These are phyloP conservation scores for Vitis rotundifolia DNA, from an alignment of 164 flowering plant genomes.

Conservation along the genomic window DNA sequence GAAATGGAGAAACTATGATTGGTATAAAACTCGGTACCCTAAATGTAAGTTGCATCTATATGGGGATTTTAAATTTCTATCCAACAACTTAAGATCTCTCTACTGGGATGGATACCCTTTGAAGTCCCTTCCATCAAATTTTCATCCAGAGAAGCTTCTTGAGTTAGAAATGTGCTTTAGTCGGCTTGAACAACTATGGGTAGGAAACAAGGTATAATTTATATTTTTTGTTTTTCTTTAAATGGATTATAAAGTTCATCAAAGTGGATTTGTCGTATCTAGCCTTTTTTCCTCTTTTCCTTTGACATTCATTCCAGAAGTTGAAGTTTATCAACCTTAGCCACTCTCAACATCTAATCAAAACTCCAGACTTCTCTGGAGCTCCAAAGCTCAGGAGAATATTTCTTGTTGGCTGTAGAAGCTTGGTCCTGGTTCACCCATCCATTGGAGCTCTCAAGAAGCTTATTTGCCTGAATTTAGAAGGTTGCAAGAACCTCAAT, in stretches of 20 bases:
- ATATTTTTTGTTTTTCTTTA: neutral
- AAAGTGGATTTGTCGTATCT: neutral
- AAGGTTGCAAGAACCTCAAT: conserved; percentile 11
- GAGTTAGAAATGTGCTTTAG: conserved; percentile 20
- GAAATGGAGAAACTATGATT: too few relatives aligned
- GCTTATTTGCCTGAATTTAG: conserved; percentile 15
- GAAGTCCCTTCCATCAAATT: conserved; percentile 13
- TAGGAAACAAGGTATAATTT: conserved; percentile 8
- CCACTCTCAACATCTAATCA: conserved; percentile 9
- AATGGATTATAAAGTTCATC: neutral
- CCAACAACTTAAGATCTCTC: conserved; percentile 14
- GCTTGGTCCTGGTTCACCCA: conserved; percentile 14
- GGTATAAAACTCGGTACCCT: too few relatives aligned
- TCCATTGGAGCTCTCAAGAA: conserved; percentile 18
- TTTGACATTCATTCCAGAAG: neutral
- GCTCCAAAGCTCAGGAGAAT: conserved; percentile 20
- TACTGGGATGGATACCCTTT: conserved; percentile 21
- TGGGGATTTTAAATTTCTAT: conserved; percentile 3
- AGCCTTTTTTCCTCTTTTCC: neutral
- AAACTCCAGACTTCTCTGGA: conserved; percentile 15
- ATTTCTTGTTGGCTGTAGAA: conserved; percentile 17
- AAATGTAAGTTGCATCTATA: neutral
- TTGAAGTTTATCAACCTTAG: conserved; percentile 22
- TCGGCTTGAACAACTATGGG: conserved; percentile 16
- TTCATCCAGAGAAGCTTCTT: conserved; percentile 11